phyloP scores from a whole-genome alignment of 1,284 basidiomycete genomes.

The Heterobasidion occidentale region DNA sequence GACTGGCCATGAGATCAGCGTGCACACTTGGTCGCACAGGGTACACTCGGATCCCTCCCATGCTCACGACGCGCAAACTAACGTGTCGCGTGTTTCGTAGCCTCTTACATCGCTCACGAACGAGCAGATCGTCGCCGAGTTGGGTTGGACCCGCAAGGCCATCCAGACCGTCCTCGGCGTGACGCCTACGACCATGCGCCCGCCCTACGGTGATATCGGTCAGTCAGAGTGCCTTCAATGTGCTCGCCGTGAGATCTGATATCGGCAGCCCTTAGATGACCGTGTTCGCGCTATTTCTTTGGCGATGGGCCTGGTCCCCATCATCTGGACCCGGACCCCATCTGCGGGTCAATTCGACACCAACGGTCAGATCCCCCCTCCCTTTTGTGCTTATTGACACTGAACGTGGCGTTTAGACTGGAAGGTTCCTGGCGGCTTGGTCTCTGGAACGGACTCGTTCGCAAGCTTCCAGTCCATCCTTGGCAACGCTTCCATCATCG shows the following conservation, averaged over 20 bases:
- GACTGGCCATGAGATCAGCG: conserved; percentile 72
- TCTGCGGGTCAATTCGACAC: conserved; percentile 70
- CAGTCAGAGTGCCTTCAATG: conserved; percentile 9
- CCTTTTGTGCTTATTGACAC: not conserved
- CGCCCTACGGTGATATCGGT: conserved; percentile 40
- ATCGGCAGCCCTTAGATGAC: conserved; percentile 46
- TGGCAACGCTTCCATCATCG: conserved; percentile 45
- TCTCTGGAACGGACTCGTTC: conserved; percentile 49
- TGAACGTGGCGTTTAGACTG: conserved; percentile 46
- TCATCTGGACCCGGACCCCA: conserved; percentile 71
- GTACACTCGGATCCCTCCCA: conserved; percentile 23
- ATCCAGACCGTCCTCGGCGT: conserved; percentile 75
- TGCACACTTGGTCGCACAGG: conserved; percentile 75
- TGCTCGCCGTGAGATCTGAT: conserved; percentile 5
- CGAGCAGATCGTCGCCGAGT: conserved; percentile 85
- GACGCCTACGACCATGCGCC: conserved; percentile 63
- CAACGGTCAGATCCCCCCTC: conserved; percentile 38
- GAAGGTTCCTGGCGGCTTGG: conserved; percentile 69
- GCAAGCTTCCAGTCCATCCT: conserved; percentile 56
- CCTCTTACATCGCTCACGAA: conserved; percentile 79
- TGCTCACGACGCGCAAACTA: conserved; percentile 2
- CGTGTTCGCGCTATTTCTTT: conserved; percentile 81
- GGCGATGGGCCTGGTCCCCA: conserved; percentile 75
- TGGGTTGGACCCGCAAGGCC: conserved; percentile 86
- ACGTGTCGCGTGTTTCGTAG: conserved; percentile 26